A percentile compares a stretch with the other conserved stretches of the same genome.
Evolutionary conservation across 192 early-diverging fungal genomes (phyloP).

Genomic region (Coemansia umbellata): DNA sequence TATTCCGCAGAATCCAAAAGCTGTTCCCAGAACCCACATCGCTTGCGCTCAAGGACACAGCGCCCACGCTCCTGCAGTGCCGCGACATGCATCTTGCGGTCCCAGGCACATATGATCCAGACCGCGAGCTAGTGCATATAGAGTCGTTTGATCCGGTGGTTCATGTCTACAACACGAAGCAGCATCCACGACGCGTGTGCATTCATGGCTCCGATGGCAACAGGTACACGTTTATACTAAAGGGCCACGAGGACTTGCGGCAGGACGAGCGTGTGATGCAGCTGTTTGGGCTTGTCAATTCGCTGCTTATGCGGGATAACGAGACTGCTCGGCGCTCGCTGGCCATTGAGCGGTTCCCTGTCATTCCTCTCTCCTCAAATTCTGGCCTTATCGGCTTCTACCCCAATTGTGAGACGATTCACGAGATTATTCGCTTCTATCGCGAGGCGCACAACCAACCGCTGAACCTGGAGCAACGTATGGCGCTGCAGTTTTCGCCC

Average conservation of each 20-base stretch:
- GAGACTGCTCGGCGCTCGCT: slow-evolving; percentile 93
- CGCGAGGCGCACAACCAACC: slow-evolving; percentile 78
- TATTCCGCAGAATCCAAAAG: slow-evolving; percentile 76
- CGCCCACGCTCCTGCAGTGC: slow-evolving; percentile 83
- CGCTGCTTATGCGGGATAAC: slow-evolving; percentile 74
- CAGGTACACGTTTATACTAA: slow-evolving; percentile 87
- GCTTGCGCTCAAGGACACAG: slow-evolving; percentile 79
- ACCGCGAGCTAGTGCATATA: slow-evolving; percentile 81
- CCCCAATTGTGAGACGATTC: slow-evolving; percentile 88
- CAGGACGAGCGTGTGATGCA: slow-evolving; percentile 99
- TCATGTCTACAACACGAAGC: slow-evolving; percentile 87
- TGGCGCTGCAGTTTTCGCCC: slow-evolving; percentile 87
- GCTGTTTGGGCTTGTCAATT: slow-evolving; percentile 95
- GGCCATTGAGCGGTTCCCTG: slow-evolving; percentile 87
- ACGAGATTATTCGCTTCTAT: slow-evolving; percentile 84
- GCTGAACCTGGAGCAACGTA: slow-evolving; percentile 86
- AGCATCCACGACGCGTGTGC: slow-evolving; percentile 79
- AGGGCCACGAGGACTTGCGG: slow-evolving; percentile 96
- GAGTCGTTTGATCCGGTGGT: slow-evolving; percentile 77
- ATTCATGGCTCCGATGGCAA: slow-evolving; percentile 86
- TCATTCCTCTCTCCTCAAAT: slow-evolving; percentile 94
- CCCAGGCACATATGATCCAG: slow-evolving; percentile 84
- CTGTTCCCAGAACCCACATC: slow-evolving; percentile 78
- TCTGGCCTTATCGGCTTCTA: slow-evolving; percentile 97
- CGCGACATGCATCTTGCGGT: slow-evolving; percentile 83